These are phyloP conservation scores for Capsella rubella DNA, from an alignment of 441 rosid species.

Conservation along the genomic window DNA sequence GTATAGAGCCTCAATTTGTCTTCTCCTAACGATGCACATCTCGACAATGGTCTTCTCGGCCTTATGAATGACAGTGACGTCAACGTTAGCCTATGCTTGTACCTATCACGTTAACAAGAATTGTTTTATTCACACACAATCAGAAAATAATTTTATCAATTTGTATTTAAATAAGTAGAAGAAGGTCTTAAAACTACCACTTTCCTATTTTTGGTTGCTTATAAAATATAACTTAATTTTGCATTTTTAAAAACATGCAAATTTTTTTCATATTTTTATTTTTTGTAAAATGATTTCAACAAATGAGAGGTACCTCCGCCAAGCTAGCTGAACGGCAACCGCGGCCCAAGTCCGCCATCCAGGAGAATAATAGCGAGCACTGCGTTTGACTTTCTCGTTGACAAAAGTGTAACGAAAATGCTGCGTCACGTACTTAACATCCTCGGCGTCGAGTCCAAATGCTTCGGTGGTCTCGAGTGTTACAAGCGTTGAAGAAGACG, in stretches of 20 bases:
- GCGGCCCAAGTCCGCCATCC: constrained; percentile 99
- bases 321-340: constrained; percentile 92
- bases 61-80: constrained; percentile 84
- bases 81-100: constrained; percentile 78
- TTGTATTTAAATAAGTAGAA: neutral
- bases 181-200: neutral
- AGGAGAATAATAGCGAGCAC: constrained; percentile 93
- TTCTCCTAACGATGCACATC: constrained; percentile 88
- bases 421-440: constrained; percentile 89
- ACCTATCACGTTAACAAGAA: constrained; percentile 40
- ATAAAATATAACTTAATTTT: neutral
- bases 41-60: constrained; percentile 85
- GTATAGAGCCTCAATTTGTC: constrained; percentile 87
- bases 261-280: too few relatives aligned
- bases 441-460: constrained; percentile 87
- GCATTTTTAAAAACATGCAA: neutral
- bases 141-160: neutral
- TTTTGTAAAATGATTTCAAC: neutral
- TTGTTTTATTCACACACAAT: neutral
- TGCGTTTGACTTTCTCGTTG: constrained; percentile 85
- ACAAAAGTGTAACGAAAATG: constrained; percentile 95
- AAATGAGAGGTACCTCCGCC: constrained; percentile 59
- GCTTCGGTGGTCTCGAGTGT: constrained; percentile 95
- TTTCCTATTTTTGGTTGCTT: neutral
- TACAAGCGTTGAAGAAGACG: constrained; percentile 77